These are phyloP conservation scores for Allium cepa DNA, from an alignment of 106 monocot species.

Conservation along the genomic window DNA sequence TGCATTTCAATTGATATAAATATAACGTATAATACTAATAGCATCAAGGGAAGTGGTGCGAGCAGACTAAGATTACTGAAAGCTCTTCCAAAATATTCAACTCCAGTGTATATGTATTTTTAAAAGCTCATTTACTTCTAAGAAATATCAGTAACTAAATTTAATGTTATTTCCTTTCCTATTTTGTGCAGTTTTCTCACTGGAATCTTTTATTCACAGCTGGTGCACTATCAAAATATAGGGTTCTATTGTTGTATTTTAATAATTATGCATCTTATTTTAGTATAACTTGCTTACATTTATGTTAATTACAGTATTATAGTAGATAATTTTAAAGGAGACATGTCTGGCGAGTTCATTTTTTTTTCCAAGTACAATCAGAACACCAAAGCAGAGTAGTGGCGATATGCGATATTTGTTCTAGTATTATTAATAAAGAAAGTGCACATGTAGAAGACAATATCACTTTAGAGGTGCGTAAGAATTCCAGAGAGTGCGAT, in stretches of 20 bases:
- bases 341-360: too few relatives aligned
- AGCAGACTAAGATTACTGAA: slow-evolving; percentile 68
- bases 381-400: slow-evolving; percentile 60
- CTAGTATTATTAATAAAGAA: slow-evolving; percentile 51
- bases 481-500: slow-evolving; percentile 52
- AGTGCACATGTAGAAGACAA: slow-evolving; percentile 22
- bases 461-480: slow-evolving; percentile 26
- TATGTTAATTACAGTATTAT: too few relatives aligned
- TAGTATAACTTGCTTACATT: too few relatives aligned
- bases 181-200: neutral
- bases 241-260: neutral
- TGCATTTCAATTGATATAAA: neutral
- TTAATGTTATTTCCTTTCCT: too few relatives aligned
- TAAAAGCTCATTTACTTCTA: too few relatives aligned
- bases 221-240: neutral
- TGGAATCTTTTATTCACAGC: neutral
- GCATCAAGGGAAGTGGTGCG: slow-evolving; percentile 53
- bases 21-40: slow-evolving; percentile 17
- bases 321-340: too few relatives aligned
- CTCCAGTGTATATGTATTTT: slow-evolving; percentile 73
- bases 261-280: too few relatives aligned
- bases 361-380: slow-evolving; percentile 13
- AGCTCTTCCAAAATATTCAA: slow-evolving; percentile 82
- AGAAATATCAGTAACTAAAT: too few relatives aligned
- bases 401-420: slow-evolving; percentile 60